These are phyloP conservation scores for Russula sp. DNA, from an alignment of 768 basidiomycete species.

Conservation along the genomic window DNA sequence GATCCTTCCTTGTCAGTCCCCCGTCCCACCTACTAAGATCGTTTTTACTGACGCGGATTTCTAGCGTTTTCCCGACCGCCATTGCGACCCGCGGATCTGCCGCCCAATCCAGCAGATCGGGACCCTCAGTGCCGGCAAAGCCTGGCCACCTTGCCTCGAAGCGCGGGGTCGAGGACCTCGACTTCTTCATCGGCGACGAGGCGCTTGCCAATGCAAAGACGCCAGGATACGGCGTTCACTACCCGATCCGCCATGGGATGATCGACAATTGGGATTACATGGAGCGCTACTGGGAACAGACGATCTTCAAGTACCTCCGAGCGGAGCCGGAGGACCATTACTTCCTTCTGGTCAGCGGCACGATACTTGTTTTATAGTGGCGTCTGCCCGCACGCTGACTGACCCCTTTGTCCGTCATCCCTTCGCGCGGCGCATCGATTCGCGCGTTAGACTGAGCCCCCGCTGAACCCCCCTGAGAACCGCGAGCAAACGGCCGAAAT, in stretches of 20 bases:
- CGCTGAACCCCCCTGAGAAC: constrained; percentile 97
- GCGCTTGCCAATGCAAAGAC: constrained; percentile 95
- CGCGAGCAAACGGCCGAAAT: constrained; percentile 98
- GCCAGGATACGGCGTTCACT: constrained; percentile 87
- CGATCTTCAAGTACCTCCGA: constrained; percentile 98
- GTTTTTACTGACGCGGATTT: constrained; percentile 2
- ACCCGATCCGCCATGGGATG: constrained; percentile 96
- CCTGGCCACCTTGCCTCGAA: constrained; percentile 93
- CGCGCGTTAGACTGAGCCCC: constrained; percentile 86
- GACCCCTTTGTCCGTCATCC: not conserved
- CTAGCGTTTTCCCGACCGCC: constrained; percentile 94
- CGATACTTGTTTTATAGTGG: not conserved
- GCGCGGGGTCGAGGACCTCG: constrained; percentile 96
- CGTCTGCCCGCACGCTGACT: constrained; percentile 2
- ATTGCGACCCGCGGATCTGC: constrained; percentile 85
- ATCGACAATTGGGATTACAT: constrained; percentile 99
- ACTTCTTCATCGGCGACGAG: constrained; percentile 99
- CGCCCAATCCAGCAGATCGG: constrained; percentile 51
- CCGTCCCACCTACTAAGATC: constrained; percentile 3
- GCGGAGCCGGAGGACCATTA: constrained; percentile 99
- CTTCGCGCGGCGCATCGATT: not conserved
- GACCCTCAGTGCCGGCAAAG: constrained; percentile 75
- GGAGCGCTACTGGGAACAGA: constrained; percentile 99
- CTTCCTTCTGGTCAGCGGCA: constrained; percentile 84
- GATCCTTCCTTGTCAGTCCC: constrained; percentile 90